phyloP scores from a whole-genome alignment of 2,329 filamentous ascomycete species.

The Magnaporthales sp. region DNA sequence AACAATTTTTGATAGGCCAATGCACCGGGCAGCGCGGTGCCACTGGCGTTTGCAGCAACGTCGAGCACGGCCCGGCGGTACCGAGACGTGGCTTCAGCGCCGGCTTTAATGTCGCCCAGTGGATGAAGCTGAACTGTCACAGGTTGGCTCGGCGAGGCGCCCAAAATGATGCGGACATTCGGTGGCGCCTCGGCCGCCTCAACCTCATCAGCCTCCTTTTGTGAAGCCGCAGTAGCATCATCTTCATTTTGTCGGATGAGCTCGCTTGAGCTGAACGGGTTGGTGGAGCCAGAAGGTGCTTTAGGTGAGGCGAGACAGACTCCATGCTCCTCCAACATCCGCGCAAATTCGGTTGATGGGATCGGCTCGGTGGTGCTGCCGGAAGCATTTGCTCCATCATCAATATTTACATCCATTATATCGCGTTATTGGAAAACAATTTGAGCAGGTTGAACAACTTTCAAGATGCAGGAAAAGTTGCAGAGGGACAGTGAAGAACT shows the following conservation, averaged over 20 bases:
- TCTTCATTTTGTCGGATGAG: not conserved
- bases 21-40: not conserved
- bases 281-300: not conserved
- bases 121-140: not conserved
- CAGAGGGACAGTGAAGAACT: not conserved
- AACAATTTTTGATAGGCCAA: not conserved
- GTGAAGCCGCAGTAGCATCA: not conserved
- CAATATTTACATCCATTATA: not conserved
- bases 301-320: not conserved
- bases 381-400: not conserved
- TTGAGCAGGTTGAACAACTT: not conserved
- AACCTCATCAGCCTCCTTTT: not conserved
- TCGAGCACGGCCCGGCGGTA: not conserved
- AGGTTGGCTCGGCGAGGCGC: not conserved
- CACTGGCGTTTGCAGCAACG: not conserved
- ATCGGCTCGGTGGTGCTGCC: not conserved
- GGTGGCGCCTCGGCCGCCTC: not conserved
- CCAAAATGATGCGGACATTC: not conserved
- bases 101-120: not conserved
- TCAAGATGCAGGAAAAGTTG: not conserved
- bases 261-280: not conserved
- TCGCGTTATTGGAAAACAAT: not conserved
- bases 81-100: not conserved
- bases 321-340: not conserved
- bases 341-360: not conserved